Base-by-base conservation (phyloP, 106 monocot genomes). In the Dioscorea alata region DNA sequence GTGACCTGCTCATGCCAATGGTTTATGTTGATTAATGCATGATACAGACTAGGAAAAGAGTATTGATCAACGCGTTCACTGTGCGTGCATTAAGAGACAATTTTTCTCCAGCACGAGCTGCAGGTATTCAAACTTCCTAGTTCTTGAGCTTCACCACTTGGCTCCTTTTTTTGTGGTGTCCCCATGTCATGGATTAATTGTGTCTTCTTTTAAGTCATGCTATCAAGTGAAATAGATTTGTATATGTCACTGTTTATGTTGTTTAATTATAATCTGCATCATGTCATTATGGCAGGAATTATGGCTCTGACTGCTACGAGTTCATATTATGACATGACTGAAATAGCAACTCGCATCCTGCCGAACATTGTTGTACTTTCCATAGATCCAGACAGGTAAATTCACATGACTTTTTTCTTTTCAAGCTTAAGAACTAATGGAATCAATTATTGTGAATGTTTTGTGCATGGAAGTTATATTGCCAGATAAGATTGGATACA, bases 1-100 rank as follows among this genome's bases (percentile, higher is more conserved):
- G 19, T 0, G 12, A 18, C 58, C 8, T 14, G 18, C 57, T 54
- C 15, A 25, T 68, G 49, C 14, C 63, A 68, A 33, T 16, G 24
- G 33, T 52, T 59, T 54, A 28, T 60, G 14, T 68, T 56, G 49
- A 20, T 53, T 71, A 6, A 24, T 73, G 42, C 50, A 23, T 74
- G 25, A 8, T 82, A 68, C 86, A 99, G 97, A 99, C 89, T 70
- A 92, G 97, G 84, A 99, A 92, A 80, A 92, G 97, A 81, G 97
- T 99, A 31, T 71, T 99, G 66, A 99, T 99, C 22, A 99, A 99
- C 83, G 97, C 97, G 69, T 99, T 99, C 65, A 92, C 92, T 51
- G 89, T 92, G 21, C 89, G 97, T 75, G 97, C 97, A 63, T 78
- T 99, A 69, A 79, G 97, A 0, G 97, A 99, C 57, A 87, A 60